Evolutionary conservation across 2,329 filamentous ascomycete genomes (phyloP), one percentile per base, ranked within the genome.

Genomic region (Epichloe uncinata): DNA sequence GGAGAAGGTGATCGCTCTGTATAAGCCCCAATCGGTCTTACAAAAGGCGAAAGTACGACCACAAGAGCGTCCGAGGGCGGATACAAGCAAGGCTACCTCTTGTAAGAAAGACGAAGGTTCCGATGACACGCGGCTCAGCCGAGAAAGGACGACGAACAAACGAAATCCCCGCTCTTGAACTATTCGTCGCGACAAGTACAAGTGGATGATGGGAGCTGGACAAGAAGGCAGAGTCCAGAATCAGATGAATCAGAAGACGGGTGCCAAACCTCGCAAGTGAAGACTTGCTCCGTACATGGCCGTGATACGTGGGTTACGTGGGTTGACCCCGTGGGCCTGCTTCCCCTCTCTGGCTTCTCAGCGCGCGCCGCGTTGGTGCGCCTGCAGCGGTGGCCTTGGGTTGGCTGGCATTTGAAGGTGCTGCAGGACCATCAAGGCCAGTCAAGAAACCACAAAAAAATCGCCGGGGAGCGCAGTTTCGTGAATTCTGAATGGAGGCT

Each of bases 341-440:
- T 45, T 49, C 44, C 47, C 53, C 50, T 52, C 50, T 34, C 47
- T 47, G 40, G 35, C 44, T 50, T 51, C 38, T 44, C 47, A 36
- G 35, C 20, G 35, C 40, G 45, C 47, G 45, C 49, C 46, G 49
- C 50, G 42, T 48, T 38, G 47, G 44, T 51, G 41, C 42, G 42
- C 40, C 42, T 45, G 46, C 45, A 45, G 47, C 48, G 33, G 44
- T 34, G 45, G 12, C 37, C 47, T 33, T 44, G 47, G 49, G 47
- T 49, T 53, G 52, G 52, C 30, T 55, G 45, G 47, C 47, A 43
- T 37, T 45, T 49, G 42, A 40, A 45, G 41, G 48, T 47, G 52
- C 52, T 52, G 54, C 54, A 54, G 41, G 45, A 44, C 47, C 53
- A 50, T 30, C 8, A 30, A 9, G 26, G 7, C 26, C 26, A 30